These are phyloP conservation scores for Agrocybe pediades DNA, from an alignment of 768 basidiomycete species.

Conservation along the genomic window DNA sequence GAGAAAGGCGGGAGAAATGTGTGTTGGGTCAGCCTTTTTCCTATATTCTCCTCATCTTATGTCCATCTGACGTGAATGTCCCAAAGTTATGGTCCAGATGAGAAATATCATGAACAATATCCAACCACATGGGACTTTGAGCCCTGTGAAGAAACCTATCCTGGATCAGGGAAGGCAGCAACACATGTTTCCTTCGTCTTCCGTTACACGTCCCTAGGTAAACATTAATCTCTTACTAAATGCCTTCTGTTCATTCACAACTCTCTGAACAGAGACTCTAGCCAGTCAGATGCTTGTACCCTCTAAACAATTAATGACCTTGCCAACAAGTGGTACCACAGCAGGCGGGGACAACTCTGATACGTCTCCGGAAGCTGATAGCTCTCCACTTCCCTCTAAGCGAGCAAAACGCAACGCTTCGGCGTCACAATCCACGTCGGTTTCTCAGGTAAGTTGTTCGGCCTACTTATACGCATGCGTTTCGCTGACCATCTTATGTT, in stretches of 20 bases:
- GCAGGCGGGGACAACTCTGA: not conserved
- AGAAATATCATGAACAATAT: conserved; percentile 37
- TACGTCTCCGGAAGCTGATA: not conserved
- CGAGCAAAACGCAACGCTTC: not conserved
- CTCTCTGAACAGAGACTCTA: too few relatives aligned
- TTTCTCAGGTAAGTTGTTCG: too few relatives aligned
- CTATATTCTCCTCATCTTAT: not conserved
- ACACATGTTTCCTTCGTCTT: conserved; percentile 72
- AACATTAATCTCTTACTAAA: not conserved
- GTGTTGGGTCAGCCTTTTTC: conserved; percentile 42
- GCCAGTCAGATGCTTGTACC: too few relatives aligned
- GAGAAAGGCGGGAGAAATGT: conserved; percentile 42
- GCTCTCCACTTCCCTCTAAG: not conserved
- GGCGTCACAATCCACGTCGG: not conserved
- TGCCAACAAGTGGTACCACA: too few relatives aligned
- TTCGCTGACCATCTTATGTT: not conserved
- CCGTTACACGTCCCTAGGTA: conserved; percentile 41
- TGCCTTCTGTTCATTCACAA: not conserved
- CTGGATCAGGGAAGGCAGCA: conserved; percentile 31
- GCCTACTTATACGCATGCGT: too few relatives aligned
- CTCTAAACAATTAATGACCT: too few relatives aligned
- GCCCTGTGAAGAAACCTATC: conserved; percentile 39
- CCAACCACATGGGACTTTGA: conserved; percentile 56
- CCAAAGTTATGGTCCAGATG: conserved; percentile 51
- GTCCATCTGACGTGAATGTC: conserved; percentile 3